These are phyloP conservation scores for Ophiobolus disseminans DNA, from an alignment of 2,329 filamentous ascomycete species.

Conservation along the genomic window DNA sequence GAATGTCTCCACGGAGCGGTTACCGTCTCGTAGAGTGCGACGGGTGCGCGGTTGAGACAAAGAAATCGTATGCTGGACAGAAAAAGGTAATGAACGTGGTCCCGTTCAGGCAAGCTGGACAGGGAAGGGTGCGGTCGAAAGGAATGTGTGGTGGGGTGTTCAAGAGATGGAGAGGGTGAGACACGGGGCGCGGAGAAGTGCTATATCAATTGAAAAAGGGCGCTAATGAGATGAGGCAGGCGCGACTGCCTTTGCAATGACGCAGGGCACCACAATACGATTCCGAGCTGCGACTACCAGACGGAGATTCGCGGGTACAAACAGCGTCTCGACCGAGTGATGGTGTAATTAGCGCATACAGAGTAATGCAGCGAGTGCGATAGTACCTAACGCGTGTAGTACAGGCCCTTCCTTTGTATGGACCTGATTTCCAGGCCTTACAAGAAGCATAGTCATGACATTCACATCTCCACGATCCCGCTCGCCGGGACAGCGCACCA, in stretches of 20 bases:
- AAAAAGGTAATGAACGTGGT: constrained; percentile 35
- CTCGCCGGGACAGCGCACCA: not conserved
- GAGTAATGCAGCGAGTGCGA: too few relatives aligned
- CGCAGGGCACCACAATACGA: not conserved
- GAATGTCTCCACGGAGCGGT: constrained; percentile 9
- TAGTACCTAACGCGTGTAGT: too few relatives aligned
- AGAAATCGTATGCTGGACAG: constrained; percentile 25
- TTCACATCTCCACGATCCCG: not conserved
- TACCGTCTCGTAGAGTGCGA: constrained; percentile 15
- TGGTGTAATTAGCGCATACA: constrained; percentile 1
- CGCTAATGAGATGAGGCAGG: not conserved
- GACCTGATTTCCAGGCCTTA: not conserved
- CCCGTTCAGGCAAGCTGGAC: constrained; percentile 29
- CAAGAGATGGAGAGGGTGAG: constrained; percentile 13
- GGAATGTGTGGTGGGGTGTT: constrained; percentile 27
- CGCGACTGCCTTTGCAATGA: not conserved
- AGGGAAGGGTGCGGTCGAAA: constrained; percentile 26
- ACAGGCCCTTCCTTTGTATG: not conserved
- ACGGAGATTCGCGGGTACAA: not conserved
- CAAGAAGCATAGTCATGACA: not conserved
- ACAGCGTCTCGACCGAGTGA: not conserved
- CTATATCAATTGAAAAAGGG: constrained; percentile 9
- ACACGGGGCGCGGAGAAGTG: constrained; percentile 13
- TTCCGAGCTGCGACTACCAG: not conserved
- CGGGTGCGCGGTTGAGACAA: constrained; percentile 24